These are phyloP conservation scores for Apiospora pterosperma DNA, from an alignment of 2,329 filamentous ascomycete species.

Conservation along the genomic window DNA sequence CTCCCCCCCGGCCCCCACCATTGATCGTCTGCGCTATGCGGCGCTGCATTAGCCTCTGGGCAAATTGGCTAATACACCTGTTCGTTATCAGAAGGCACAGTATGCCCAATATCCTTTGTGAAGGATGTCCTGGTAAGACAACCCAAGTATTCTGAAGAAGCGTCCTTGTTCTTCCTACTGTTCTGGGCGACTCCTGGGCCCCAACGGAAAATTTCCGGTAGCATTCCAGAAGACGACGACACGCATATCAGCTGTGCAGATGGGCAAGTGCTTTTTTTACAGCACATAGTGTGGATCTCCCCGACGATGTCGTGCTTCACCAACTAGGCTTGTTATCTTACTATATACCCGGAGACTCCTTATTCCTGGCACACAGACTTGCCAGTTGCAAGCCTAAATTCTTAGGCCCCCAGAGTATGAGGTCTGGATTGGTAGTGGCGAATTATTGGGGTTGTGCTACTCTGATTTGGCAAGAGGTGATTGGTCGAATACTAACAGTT, in stretches of 20 bases:
- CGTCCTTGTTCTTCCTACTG: conserved; percentile 11
- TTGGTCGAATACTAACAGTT: background rate
- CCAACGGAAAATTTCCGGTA: background rate
- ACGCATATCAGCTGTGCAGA: conserved; percentile 5
- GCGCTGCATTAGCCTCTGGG: conserved; percentile 28
- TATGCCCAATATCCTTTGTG: conserved; percentile 81
- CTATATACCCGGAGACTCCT: background rate
- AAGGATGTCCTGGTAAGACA: conserved; percentile 74
- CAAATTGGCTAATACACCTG: conserved; percentile 35
- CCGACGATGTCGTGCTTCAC: background rate
- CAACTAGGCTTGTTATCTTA: background rate
- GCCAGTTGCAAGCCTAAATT: background rate
- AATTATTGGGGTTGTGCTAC: background rate
- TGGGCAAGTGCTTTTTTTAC: background rate
- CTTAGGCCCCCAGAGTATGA: background rate
- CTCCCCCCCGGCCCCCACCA: conserved; percentile 6
- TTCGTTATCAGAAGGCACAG: conserved; percentile 64
- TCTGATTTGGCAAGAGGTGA: background rate
- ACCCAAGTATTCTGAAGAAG: conserved; percentile 1
- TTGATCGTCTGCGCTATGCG: conserved; percentile 7
- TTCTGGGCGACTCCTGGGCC: background rate
- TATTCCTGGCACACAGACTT: background rate
- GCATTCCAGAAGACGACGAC: background rate
- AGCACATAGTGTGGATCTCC: background rate
- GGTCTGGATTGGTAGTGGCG: background rate